Base-by-base conservation (phyloP, 305 asterid species). In the Fraxinus paxiana region DNA sequence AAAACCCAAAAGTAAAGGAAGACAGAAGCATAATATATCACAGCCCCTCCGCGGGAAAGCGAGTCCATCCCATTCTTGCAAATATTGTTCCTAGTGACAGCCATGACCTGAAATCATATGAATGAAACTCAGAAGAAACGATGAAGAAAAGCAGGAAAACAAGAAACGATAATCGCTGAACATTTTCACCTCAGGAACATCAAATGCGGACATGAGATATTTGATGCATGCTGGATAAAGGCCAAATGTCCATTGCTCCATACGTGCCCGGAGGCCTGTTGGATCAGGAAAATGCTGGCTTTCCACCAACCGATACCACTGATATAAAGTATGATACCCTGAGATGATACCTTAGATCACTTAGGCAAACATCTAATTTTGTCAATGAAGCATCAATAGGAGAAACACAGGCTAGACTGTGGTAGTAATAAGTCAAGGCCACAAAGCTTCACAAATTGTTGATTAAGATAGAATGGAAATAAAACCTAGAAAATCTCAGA, bases 211-310 rank as follows among this genome's bases (percentile, higher is more conserved):
- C 99, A 94, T 96, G 70, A 96, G 92, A 86, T 96, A 96, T 87
- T 96, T 94, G 35, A 96, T 93, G 90, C 99, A 96, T 24, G 99
- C 99, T 38, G 99, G 99, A 84, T 96, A 96, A 69, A 96, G 97
- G 80, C 99, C 98, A 34, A 94, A 90, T 26, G 98, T 96, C 99
- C 97, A 96, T 83, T 94, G 94, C 82, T 96, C 99, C 3, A 96
- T 93, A 76, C 99, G 98, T 34, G 91, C 86, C 75, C 99, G 90
- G 34, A 96, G 98, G 61, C 99, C 98, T 33, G 98, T 93, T 75
- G 96, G 98, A 73, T 94, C 99, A 0, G 99, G 99, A 78, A 96
- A 96, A 90, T 96, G 98, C 90, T 96, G 95, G 13, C 92, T 90
- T 85, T 96, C 99, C 84, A 92, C 95, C 6, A 91, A 90, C 67